These are phyloP conservation scores for Chalara sp. DNA, from an alignment of 2,329 filamentous ascomycete species.

Conservation along the genomic window DNA sequence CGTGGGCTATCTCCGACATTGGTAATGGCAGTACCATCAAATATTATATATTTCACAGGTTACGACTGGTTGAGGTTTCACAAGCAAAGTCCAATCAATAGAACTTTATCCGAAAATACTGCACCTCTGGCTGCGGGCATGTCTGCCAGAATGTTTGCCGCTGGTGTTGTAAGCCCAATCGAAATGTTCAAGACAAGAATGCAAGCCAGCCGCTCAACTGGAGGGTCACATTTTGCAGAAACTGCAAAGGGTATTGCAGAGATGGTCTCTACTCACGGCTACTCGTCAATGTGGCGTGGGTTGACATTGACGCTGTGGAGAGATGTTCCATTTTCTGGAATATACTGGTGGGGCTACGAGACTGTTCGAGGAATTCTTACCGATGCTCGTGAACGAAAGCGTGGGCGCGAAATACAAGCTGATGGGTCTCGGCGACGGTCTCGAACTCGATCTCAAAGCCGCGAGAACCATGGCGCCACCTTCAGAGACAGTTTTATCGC, in stretches of 20 bases:
- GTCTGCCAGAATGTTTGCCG: constrained; percentile 71
- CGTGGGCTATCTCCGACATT: constrained; percentile 89
- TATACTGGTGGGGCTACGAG: constrained; percentile 99
- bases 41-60: constrained; percentile 97
- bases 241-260: constrained; percentile 70
- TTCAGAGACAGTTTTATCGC: constrained; percentile 86
- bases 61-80: constrained; percentile 90
- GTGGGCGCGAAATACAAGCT: constrained; percentile 34
- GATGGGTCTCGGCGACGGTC: constrained; percentile 34
- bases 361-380: constrained; percentile 65
- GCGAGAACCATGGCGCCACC: constrained; percentile 67
- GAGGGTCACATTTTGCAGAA: constrained; percentile 66
- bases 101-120: constrained; percentile 58
- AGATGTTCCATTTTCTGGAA: constrained; percentile 91
- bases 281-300: constrained; percentile 81
- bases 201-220: constrained; percentile 60
- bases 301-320: constrained; percentile 89
- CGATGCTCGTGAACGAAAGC: constrained; percentile 53
- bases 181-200: constrained; percentile 92
- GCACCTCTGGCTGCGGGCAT: constrained; percentile 77
- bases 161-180: constrained; percentile 78
- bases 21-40: constrained; percentile 87
- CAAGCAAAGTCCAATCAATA: constrained; percentile 62
- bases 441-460: constrained; percentile 51
- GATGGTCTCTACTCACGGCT: constrained; percentile 74